Evolutionary conservation across 495 filamentous ascomycete genomes (phyloP).

Genomic region (Penicillium pancosmium): DNA sequence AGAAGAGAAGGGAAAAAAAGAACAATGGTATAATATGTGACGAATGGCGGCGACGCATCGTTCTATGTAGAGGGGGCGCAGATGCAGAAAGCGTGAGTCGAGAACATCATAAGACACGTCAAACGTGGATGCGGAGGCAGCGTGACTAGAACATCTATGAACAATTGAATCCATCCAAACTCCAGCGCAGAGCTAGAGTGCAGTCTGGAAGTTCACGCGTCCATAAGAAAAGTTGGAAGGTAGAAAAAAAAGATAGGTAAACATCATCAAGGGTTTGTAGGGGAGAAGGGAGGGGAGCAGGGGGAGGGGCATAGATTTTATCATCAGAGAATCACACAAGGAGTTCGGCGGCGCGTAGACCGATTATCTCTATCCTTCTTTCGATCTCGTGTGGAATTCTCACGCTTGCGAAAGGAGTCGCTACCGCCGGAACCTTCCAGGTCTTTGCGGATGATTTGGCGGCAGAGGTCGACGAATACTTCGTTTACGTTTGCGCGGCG

Average conservation of each 20-base stretch:
- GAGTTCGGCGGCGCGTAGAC: conserved; percentile 35
- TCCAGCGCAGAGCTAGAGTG: not conserved
- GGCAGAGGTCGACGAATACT: conserved; percentile 89
- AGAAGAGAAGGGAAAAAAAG: conserved; percentile 15
- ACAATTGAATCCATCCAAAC: not conserved
- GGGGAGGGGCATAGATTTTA: not conserved
- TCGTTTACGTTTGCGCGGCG: conserved; percentile 90
- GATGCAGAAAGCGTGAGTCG: conserved; percentile 23
- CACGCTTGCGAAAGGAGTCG: conserved; percentile 43
- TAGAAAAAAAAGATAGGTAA: not conserved
- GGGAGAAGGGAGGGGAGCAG: not conserved
- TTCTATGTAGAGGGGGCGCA: conserved; percentile 27
- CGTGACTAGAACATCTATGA: conserved; percentile 13
- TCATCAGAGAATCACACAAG: conserved; percentile 49
- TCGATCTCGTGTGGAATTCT: conserved; percentile 36
- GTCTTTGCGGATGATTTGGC: conserved; percentile 85
- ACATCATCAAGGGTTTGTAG: not conserved
- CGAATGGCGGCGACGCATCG: conserved; percentile 23
- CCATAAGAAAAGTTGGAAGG: conserved; percentile 9
- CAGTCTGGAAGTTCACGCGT: not conserved
- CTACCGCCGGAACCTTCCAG: conserved; percentile 49
- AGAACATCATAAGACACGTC: conserved; percentile 31
- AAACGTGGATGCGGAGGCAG: conserved; percentile 26
- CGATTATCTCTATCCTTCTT: conserved; percentile 36
- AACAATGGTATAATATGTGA: conserved; percentile 26